These are phyloP conservation scores for Ogataea neopini DNA, from an alignment of 805 yeast genomes.

Conservation along the genomic window DNA sequence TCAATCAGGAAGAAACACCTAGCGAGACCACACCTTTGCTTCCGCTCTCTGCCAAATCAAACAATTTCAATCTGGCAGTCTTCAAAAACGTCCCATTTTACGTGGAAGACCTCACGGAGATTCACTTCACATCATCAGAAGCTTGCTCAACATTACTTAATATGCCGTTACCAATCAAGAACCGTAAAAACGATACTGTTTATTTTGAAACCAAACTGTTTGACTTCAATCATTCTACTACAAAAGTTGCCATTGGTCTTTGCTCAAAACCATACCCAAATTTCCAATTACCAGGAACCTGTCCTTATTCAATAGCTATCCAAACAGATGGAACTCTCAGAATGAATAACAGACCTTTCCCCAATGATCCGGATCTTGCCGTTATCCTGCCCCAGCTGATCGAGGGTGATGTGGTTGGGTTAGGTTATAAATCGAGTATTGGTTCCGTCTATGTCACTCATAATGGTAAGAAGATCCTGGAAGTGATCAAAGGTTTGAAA, in stretches of 20 bases:
- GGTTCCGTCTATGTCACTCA: conserved; percentile 57
- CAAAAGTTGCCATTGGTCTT: conserved; percentile 64
- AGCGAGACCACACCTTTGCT: conserved; percentile 24
- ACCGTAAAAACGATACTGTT: conserved; percentile 49
- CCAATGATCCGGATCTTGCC: conserved; percentile 43
- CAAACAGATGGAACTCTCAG: conserved; percentile 73
- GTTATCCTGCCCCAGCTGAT: conserved; percentile 50
- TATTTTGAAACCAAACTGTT: conserved; percentile 66
- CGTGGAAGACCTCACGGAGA: conserved; percentile 36
- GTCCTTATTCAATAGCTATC: conserved; percentile 67
- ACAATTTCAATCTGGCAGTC: conserved; percentile 18
- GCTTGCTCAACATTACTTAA: conserved; percentile 32
- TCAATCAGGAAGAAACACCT: conserved; percentile 11
- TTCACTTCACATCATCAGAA: conserved; percentile 27
- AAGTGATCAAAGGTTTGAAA: conserved; percentile 49
- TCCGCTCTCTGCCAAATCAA: conserved; percentile 14
- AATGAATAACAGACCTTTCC: conserved; percentile 60
- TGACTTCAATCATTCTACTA: conserved; percentile 42
- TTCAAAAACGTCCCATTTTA: conserved; percentile 28
- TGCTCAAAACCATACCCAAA: conserved; percentile 74
- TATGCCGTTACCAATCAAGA: conserved; percentile 37
- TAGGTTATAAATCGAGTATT: conserved; percentile 49
- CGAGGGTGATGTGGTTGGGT: conserved; percentile 57
- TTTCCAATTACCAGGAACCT: conserved; percentile 74
- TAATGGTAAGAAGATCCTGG: conserved; percentile 55